A percentile compares a stretch with the other conserved stretches of the same genome.
These are phyloP conservation scores for Pneumocystis sp. DNA, from an alignment of 1,139 yeast species.

Conservation along the genomic window DNA sequence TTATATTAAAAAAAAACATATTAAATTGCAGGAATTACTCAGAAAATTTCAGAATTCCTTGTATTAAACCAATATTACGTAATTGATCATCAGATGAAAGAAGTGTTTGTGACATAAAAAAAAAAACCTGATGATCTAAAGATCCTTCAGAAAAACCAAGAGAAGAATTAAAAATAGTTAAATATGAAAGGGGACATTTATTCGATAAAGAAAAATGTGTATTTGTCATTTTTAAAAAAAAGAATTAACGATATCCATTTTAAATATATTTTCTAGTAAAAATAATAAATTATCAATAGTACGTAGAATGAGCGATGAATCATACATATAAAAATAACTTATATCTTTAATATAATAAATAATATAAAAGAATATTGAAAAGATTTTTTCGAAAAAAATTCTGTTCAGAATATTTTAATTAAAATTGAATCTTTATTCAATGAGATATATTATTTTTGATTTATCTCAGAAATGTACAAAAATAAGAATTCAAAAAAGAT, in stretches of 20 bases:
- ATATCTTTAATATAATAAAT: neutral
- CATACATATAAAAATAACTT: neutral
- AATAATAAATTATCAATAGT: neutral
- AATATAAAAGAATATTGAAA: neutral
- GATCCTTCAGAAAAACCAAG: slow-evolving; percentile 17
- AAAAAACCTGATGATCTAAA: slow-evolving; percentile 16
- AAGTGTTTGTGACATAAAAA: slow-evolving; percentile 14
- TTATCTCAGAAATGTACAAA: neutral
- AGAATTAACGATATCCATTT: neutral
- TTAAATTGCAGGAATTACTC: slow-evolving; percentile 5
- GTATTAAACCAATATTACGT: slow-evolving; percentile 17
- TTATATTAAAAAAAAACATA: neutral
- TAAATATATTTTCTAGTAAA: neutral
- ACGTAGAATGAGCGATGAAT: neutral
- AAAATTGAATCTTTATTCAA: neutral
- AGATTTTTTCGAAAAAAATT: neutral
- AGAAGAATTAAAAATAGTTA: slow-evolving; percentile 17
- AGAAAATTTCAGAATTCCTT: slow-evolving; percentile 17
- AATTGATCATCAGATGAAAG: slow-evolving; percentile 15
- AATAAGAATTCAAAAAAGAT: neutral
- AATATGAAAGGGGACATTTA: slow-evolving; percentile 14
- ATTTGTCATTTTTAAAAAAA: neutral
- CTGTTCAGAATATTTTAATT: neutral
- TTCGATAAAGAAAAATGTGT: neutral
- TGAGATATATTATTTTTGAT: neutral